phyloP scores from a whole-genome alignment of 164 flowering plant species.

The Berberis thunbergii region DNA sequence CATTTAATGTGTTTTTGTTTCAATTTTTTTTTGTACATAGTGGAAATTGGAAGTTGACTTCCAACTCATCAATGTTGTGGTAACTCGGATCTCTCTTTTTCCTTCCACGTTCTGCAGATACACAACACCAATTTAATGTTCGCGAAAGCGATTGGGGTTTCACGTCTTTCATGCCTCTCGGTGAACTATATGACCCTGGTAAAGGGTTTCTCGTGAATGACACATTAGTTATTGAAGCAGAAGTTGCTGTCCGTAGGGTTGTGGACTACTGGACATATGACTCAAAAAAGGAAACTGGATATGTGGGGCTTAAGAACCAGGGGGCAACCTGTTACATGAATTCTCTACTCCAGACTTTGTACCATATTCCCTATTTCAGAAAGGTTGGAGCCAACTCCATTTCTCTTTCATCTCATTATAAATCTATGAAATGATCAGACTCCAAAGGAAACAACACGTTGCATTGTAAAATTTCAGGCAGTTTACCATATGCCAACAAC shows the following conservation, averaged over 20 bases:
- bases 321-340: slow-evolving; percentile 99
- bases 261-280: slow-evolving; percentile 80
- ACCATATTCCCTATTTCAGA: slow-evolving; percentile 85
- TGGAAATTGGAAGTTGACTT: too few relatives aligned
- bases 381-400: slow-evolving; percentile 37
- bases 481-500: slow-evolving; percentile 98
- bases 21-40: too few relatives aligned
- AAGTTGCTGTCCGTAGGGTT: slow-evolving; percentile 67
- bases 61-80: too few relatives aligned
- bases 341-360: slow-evolving; percentile 80
- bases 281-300: slow-evolving; percentile 95
- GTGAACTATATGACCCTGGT: slow-evolving; percentile 69
- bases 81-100: neutral
- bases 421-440: neutral
- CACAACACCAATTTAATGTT: slow-evolving; percentile 81
- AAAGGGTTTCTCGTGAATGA: slow-evolving; percentile 78
- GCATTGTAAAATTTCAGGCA: slow-evolving; percentile 38
- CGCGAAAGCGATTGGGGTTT: slow-evolving; percentile 94
- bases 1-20: too few relatives aligned
- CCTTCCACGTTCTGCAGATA: slow-evolving; percentile 40
- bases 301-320: slow-evolving; percentile 91
- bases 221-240: slow-evolving; percentile 62
- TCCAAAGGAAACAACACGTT: neutral
- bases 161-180: slow-evolving; percentile 85
- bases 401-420: neutral